phyloP scores from a whole-genome alignment of 73 alveolate genomes.

The Durusdinium trenchii region DNA sequence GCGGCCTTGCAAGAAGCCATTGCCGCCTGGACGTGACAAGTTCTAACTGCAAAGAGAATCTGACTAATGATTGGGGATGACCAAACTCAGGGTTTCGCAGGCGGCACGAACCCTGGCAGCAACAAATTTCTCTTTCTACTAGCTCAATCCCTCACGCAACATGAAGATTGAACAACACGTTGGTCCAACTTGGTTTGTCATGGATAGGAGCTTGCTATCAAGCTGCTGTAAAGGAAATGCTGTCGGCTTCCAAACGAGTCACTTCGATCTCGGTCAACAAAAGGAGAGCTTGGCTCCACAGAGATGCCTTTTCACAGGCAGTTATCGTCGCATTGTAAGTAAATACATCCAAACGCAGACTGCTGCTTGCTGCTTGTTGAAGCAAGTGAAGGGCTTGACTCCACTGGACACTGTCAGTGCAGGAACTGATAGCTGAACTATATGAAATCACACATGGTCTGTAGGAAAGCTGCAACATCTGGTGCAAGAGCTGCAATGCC shows the following conservation, averaged over 20 bases:
- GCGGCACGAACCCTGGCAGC: too few relatives aligned
- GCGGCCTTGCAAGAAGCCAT: constrained; percentile 35
- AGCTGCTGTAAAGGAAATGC: not conserved
- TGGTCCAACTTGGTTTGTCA: too few relatives aligned
- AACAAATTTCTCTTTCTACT: not conserved
- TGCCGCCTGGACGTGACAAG: not conserved
- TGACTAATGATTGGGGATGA: too few relatives aligned
- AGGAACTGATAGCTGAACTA: constrained; percentile 8
- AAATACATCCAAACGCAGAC: not conserved
- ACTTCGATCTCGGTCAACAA: constrained; percentile 25
- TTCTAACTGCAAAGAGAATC: not conserved
- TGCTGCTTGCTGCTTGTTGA: not conserved
- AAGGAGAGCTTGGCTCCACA: constrained; percentile 7
- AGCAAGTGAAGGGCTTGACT: not conserved
- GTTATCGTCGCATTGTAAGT: constrained; percentile 33
- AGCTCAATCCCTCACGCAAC: not conserved
- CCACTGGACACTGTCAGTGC: constrained; percentile 28
- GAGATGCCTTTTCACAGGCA: constrained; percentile 32
- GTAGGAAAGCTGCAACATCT: constrained; percentile 18
- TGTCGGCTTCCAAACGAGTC: not conserved
- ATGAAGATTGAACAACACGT: too few relatives aligned
- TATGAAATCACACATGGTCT: not conserved
- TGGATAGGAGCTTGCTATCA: not conserved
- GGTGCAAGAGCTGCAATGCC: not conserved
- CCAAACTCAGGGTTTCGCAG: too few relatives aligned